phyloP scores from a whole-genome alignment of 1,284 basidiomycete species.

The Quambalaria eucalypti region DNA sequence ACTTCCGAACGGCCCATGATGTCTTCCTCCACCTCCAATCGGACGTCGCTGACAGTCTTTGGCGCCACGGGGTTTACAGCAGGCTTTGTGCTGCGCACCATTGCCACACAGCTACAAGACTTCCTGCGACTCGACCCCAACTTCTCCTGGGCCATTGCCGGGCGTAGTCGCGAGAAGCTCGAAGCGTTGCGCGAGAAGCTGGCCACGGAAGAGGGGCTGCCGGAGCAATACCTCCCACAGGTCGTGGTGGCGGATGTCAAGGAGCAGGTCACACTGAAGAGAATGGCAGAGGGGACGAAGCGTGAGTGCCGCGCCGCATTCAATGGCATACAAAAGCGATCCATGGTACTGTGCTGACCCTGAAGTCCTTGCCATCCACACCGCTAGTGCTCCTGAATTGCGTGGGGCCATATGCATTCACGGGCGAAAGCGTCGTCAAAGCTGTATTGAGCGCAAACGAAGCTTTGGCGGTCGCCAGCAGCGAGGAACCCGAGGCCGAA shows the following conservation, averaged over 20 bases:
- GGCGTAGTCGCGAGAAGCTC: slow-evolving; percentile 24
- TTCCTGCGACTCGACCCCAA: slow-evolving; percentile 1
- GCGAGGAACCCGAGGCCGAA: neutral
- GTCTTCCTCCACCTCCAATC: too few relatives aligned
- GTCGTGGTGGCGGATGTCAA: slow-evolving; percentile 6
- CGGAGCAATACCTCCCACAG: slow-evolving; percentile 52
- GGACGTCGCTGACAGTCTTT: slow-evolving; percentile 16
- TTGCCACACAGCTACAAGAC: slow-evolving; percentile 20
- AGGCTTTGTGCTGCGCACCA: slow-evolving; percentile 22
- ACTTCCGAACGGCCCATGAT: too few relatives aligned
- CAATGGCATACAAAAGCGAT: too few relatives aligned
- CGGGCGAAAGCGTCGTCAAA: slow-evolving; percentile 56
- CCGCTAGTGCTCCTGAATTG: slow-evolving; percentile 2
- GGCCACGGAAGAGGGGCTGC: slow-evolving; percentile 47
- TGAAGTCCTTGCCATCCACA: neutral
- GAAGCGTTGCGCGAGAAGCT: slow-evolving; percentile 34
- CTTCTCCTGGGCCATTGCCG: slow-evolving; percentile 30
- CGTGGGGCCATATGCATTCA: slow-evolving; percentile 49
- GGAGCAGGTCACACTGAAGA: neutral
- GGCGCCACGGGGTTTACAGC: slow-evolving; percentile 43
- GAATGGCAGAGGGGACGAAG: slow-evolving; percentile 3
- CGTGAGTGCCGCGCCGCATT: neutral
- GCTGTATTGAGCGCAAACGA: slow-evolving; percentile 56
- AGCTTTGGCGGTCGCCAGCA: neutral
- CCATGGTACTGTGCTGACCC: neutral